These are phyloP conservation scores for Oryza meridionalis DNA, from an alignment of 176 grass and related monocot species.

Conservation along the genomic window DNA sequence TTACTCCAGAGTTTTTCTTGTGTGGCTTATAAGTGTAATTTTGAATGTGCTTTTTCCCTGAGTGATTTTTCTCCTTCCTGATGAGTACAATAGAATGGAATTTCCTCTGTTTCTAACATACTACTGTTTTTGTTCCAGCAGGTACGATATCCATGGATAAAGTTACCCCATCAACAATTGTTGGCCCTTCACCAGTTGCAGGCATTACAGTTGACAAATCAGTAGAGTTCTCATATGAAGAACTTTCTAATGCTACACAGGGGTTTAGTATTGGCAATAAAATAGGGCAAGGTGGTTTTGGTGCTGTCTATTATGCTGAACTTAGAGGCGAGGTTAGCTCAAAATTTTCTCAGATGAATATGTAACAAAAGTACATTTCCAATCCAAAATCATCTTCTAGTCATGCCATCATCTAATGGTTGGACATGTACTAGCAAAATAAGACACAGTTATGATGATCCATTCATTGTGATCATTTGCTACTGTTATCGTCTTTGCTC, in stretches of 20 bases:
- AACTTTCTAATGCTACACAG: constrained; percentile 84
- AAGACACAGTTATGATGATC: constrained; percentile 6
- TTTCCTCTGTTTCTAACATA: constrained; percentile 40
- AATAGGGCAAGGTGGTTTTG: constrained; percentile 95
- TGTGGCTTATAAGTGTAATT: background rate
- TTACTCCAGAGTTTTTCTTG: background rate
- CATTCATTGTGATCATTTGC: constrained; percentile 26
- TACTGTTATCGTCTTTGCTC: constrained; percentile 28
- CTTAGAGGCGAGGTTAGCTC: constrained; percentile 89
- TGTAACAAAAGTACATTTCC: constrained; percentile 22
- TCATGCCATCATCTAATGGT: background rate
- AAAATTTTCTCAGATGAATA: constrained; percentile 31
- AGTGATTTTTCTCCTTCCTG: constrained; percentile 1
- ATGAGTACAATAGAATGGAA: background rate
- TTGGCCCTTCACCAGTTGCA: constrained; percentile 47
- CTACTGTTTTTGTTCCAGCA: constrained; percentile 36
- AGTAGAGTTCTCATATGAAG: constrained; percentile 89
- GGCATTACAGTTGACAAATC: constrained; percentile 88
- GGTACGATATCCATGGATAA: constrained; percentile 42
- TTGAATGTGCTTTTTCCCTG: constrained; percentile 3
- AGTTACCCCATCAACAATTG: constrained; percentile 29
- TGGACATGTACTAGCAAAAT: background rate
- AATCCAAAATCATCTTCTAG: background rate
- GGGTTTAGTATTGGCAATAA: constrained; percentile 93
- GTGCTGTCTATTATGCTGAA: constrained; percentile 72